A percentile compares a stretch with the other conserved stretches of the same genome.
phyloP scores from a whole-genome alignment of 306 rosid genomes.

The Vicia faba region DNA sequence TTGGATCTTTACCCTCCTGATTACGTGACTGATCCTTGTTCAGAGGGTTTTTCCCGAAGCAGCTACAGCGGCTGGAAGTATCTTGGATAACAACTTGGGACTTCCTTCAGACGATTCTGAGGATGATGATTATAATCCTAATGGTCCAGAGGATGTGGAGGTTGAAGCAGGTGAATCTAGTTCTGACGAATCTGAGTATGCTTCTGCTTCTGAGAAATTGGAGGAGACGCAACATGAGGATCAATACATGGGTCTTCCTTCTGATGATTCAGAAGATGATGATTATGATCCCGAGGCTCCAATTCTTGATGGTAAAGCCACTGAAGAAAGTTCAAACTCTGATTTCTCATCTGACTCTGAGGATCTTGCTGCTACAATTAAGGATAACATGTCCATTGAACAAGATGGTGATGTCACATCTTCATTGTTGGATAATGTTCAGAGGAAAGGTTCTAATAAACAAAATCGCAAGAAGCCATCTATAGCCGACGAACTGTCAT shows the following conservation, averaged over 20 bases:
- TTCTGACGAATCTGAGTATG: slow-evolving; percentile 73
- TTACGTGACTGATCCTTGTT: slow-evolving; percentile 42
- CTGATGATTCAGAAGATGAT: slow-evolving; percentile 89
- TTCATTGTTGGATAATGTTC: slow-evolving; percentile 33
- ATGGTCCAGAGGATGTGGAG: slow-evolving; percentile 61
- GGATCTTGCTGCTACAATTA: slow-evolving; percentile 74
- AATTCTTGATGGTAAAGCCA: slow-evolving; percentile 42
- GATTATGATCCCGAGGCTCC: slow-evolving; percentile 70
- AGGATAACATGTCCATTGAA: slow-evolving; percentile 40
- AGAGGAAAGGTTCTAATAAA: slow-evolving; percentile 44
- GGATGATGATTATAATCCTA: slow-evolving; percentile 87
- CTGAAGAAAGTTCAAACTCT: slow-evolving; percentile 75
- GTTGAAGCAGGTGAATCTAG: slow-evolving; percentile 60
- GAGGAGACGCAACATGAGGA: slow-evolving; percentile 58
- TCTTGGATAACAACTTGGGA: slow-evolving; percentile 57
- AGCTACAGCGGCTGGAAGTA: slow-evolving; percentile 63
- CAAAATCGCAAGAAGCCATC: slow-evolving; percentile 54
- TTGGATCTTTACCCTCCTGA: slow-evolving; percentile 37
- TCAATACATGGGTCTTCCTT: slow-evolving; percentile 72
- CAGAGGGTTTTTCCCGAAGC: slow-evolving; percentile 97
- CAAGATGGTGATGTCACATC: slow-evolving; percentile 43
- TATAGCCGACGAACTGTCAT: slow-evolving; percentile 59
- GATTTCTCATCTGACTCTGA: slow-evolving; percentile 95
- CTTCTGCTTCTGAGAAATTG: slow-evolving; percentile 78
- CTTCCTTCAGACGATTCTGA: slow-evolving; percentile 93